Evolutionary conservation across 371 early-diverging fungal genomes (phyloP).

Genomic region (Zychaea mexicana): DNA sequence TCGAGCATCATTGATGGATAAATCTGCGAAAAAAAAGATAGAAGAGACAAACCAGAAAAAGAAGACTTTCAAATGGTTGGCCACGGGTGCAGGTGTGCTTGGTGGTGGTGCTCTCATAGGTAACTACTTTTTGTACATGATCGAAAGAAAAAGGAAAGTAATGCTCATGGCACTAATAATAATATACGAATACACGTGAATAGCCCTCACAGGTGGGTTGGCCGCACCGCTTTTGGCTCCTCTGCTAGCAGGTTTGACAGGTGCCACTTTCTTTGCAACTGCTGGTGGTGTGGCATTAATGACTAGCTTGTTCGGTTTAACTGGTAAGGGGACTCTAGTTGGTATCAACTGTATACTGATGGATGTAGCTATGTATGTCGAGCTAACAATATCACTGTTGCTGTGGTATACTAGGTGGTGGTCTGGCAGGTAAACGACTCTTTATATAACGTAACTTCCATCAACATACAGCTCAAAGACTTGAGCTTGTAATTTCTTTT

Average conservation of each 20-base stretch:
- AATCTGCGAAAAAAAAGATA: constrained; percentile 48
- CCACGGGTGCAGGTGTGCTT: constrained; percentile 60
- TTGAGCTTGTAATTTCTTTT: background rate
- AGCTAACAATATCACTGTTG: background rate
- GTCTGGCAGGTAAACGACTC: constrained; percentile 48
- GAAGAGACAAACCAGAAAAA: constrained; percentile 53
- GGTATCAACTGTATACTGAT: background rate
- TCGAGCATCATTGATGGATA: constrained; percentile 27
- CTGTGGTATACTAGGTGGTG: constrained; percentile 46
- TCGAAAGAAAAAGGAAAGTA: too few species aligned
- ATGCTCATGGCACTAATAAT: too few species aligned
- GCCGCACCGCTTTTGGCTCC: constrained; percentile 70
- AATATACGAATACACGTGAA: background rate
- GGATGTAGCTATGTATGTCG: too few species aligned
- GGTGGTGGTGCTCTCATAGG: constrained; percentile 72
- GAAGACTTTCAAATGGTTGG: constrained; percentile 55
- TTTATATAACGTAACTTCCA: background rate
- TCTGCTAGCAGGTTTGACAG: constrained; percentile 56
- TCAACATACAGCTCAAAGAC: too few species aligned
- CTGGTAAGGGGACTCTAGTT: constrained; percentile 23
- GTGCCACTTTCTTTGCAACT: constrained; percentile 62
- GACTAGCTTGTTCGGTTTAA: constrained; percentile 66
- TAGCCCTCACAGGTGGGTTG: constrained; percentile 66
- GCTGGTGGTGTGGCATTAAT: constrained; percentile 65
- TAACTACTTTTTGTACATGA: too few species aligned